Conservation (phyloP, 2,329 filamentous ascomycete genomes). For the Trichoderma semiorbis region DNA sequence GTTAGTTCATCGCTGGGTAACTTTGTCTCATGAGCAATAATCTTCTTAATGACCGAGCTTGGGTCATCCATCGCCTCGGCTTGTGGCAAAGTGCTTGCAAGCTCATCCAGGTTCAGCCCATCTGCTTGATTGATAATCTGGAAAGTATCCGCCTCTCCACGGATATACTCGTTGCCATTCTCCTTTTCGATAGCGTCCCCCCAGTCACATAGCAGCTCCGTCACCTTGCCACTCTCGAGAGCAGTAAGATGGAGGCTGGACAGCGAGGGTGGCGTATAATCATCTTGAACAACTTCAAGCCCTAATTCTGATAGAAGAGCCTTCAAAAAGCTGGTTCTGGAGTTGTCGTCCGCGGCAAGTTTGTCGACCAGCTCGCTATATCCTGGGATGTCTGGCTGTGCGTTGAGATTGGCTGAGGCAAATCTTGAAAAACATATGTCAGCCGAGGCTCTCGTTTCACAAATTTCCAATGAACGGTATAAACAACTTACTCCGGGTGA, state of each 20-base stretch:
- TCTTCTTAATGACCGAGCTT: conserved; percentile 65
- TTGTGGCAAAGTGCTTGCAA: conserved; percentile 50
- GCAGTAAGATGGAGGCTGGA: conserved; percentile 82
- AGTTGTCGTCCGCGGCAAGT: conserved; percentile 65
- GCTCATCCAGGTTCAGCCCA: conserved; percentile 53
- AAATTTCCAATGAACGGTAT: neutral
- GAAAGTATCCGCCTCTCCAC: conserved; percentile 80
- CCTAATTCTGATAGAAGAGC: conserved; percentile 77
- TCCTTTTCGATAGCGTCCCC: conserved; percentile 64
- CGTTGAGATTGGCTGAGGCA: conserved; percentile 71
- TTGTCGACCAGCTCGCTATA: conserved; percentile 68
- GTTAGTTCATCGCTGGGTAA: conserved; percentile 71
- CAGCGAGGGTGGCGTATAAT: conserved; percentile 69
- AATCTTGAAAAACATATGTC: conserved; percentile 64
- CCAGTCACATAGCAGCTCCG: conserved; percentile 63
- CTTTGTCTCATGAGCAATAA: conserved; percentile 67
- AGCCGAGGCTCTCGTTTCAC: neutral
- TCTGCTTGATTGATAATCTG: conserved; percentile 66
- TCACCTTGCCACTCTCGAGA: conserved; percentile 59
- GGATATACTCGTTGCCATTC: conserved; percentile 67
- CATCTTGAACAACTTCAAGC: conserved; percentile 69
- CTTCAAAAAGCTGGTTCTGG: conserved; percentile 71
- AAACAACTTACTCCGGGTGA: conserved; percentile 72
- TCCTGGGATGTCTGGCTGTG: conserved; percentile 60
- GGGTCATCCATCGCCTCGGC: conserved; percentile 62